phyloP scores from a whole-genome alignment of 257 asterid species.

The Jaltomata sinuosa region DNA sequence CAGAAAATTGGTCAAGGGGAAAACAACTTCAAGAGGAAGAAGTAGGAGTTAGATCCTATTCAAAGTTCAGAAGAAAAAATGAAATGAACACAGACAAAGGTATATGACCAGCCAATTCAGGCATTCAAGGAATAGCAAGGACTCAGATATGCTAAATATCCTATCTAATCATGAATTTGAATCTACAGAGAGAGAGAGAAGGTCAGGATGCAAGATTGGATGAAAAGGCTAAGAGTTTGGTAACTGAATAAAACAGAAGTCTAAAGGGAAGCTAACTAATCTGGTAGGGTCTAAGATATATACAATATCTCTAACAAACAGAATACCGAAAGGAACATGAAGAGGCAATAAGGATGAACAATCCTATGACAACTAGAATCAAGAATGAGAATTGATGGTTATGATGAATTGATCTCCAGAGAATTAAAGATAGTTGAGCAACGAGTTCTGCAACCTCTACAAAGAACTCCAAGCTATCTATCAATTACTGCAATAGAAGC shows the following conservation, averaged over 20 bases:
- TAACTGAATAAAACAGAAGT: neutral
- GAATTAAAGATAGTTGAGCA: neutral
- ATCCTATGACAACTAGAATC: neutral
- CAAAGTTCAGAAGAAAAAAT: neutral
- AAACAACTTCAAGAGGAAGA: constrained; percentile 20
- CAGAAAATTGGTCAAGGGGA: constrained; percentile 41
- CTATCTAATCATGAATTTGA: neutral
- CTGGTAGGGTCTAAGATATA: neutral
- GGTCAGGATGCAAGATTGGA: neutral
- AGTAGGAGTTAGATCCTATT: constrained; percentile 20
- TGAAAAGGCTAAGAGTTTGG: neutral
- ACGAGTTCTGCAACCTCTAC: neutral
- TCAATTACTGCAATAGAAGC: neutral
- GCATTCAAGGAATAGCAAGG: neutral
- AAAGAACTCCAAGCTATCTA: neutral
- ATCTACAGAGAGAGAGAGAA: neutral
- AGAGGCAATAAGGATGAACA: neutral
- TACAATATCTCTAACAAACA: neutral
- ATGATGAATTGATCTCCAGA: neutral
- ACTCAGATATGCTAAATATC: neutral
- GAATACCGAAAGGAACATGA: neutral
- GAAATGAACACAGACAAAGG: neutral
- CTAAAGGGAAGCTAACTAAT: neutral
- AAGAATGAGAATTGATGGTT: neutral
- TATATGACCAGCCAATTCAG: constrained; percentile 12